Evolutionary conservation across 2,329 filamentous ascomycete species (phyloP).

Genomic region (Apiospora kogelbergensis): DNA sequence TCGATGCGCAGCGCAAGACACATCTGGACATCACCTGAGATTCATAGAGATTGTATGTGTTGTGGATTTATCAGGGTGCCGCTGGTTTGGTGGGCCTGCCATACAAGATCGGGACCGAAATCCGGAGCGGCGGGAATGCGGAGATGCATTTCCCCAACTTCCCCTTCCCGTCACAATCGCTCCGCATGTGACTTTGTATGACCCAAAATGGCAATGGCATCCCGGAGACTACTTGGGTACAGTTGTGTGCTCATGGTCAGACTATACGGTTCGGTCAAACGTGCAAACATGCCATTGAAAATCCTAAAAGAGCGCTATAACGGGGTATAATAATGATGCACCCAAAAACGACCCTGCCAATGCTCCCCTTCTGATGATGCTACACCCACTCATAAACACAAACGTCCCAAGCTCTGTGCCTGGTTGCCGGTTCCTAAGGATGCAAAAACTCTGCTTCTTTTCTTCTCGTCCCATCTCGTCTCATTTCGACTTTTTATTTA

Average conservation of each 20-base stretch:
- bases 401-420: neutral
- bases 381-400: neutral
- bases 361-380: neutral
- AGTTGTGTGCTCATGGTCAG: neutral
- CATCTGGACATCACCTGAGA: neutral
- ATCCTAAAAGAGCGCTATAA: conserved; percentile 1
- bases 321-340: conserved; percentile 7
- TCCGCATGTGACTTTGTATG: neutral
- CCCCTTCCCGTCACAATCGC: neutral
- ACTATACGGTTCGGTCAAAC: neutral
- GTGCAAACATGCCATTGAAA: neutral
- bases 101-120: neutral
- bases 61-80: neutral
- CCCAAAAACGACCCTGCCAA: conserved; percentile 1
- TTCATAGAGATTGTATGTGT: neutral
- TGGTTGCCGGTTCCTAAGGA: neutral
- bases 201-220: neutral
- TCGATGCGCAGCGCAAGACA: neutral
- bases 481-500: too few species aligned
- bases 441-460: neutral
- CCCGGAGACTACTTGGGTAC: neutral
- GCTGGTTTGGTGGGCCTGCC: neutral
- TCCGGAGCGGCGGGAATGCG: neutral
- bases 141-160: neutral
- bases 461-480: neutral